Percentiles rank a stretch among this genome's conserved stretches.
Evolutionary conservation across 2,329 filamentous ascomycete genomes (phyloP).

Genomic region (Xylaria sp.): DNA sequence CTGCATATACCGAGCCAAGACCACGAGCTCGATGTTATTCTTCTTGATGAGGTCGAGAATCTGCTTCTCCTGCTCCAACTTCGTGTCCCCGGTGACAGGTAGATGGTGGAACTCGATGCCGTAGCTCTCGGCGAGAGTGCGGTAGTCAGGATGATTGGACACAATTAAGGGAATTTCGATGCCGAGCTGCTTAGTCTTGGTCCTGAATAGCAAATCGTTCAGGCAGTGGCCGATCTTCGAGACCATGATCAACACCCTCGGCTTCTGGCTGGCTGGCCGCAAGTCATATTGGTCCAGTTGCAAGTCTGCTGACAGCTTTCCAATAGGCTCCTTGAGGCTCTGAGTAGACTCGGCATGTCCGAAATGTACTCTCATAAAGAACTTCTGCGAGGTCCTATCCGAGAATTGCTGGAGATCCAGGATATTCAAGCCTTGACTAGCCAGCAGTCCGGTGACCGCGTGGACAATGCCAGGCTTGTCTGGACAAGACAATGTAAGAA

Average conservation of each 20-base stretch:
- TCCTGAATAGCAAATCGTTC: constrained; percentile 82
- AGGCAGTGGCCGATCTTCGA: constrained; percentile 88
- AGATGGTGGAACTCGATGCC: constrained; percentile 81
- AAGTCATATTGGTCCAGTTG: constrained; percentile 72
- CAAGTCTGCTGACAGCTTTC: constrained; percentile 66
- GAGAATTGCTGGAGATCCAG: constrained; percentile 85
- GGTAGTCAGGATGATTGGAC: constrained; percentile 81
- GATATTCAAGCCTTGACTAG: constrained; percentile 76
- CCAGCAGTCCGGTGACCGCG: constrained; percentile 79
- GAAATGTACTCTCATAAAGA: constrained; percentile 91
- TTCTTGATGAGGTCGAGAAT: constrained; percentile 73
- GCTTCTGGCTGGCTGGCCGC: constrained; percentile 70
- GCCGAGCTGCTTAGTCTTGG: constrained; percentile 73
- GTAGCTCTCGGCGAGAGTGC: constrained; percentile 71
- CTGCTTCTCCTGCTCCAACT: constrained; percentile 72
- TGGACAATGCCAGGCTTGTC: constrained; percentile 87
- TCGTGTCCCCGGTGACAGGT: constrained; percentile 79
- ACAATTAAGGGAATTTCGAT: constrained; percentile 80
- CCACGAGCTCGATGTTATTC: constrained; percentile 77
- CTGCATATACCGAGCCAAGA: constrained; percentile 88
- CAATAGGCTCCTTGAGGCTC: constrained; percentile 62
- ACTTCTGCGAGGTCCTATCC: constrained; percentile 73
- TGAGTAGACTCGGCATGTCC: constrained; percentile 61
- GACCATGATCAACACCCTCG: constrained; percentile 83
- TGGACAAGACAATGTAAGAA: constrained; percentile 82